Base-by-base conservation (phyloP, 495 filamentous ascomycete species). In the Aspergillus conjunctus region DNA sequence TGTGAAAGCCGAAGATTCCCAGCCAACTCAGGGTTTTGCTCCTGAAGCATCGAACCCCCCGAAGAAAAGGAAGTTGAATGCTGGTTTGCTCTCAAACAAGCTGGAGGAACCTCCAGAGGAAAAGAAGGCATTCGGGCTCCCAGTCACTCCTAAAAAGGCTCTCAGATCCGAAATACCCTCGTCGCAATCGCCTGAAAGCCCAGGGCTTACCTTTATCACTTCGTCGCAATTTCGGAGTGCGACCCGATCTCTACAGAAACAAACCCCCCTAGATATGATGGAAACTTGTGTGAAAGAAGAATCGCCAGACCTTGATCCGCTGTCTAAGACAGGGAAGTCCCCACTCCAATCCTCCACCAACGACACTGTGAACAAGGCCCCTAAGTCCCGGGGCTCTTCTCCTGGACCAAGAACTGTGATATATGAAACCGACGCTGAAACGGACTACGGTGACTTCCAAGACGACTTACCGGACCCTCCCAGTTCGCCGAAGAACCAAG, bases 151-250 rank as follows among this genome's bases (percentile, higher is more conserved):
- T 6, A 68, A 59, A 54, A 78, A 78, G 57, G 20, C 45, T 26
- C 63, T 62, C 30, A 72, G 53, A 39, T 59, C 67, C 20, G 77
- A 78, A 54, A 77, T 80, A 55, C 78, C 75, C 4, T 80, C 78
- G 7, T 79, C 76, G 6, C 78, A 80, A 46, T 78, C 78, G 15
- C 78, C 78, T 4, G 75, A 79, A 68, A 78, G 76, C 32, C 77
- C 78, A 22, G 72, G 72, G 2, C 39, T 78, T 12, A 68, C 71
- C 8, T 64, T 77, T 18, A 73, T 79, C 22, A 71, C 77, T 17
- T 73, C 77, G 17, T 77, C 78, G 3, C 71, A 76, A 53, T 75
- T 77, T 44, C 69, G 70, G 12, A 60, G 64, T 45, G 71, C 68
- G 17, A 72, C 68, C 50, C 66, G 65, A 31, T 74, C 72, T 20